Evolutionary conservation across 2,329 filamentous ascomycete species (phyloP).

Genomic region (Neofusicoccum kwambonambiense): DNA sequence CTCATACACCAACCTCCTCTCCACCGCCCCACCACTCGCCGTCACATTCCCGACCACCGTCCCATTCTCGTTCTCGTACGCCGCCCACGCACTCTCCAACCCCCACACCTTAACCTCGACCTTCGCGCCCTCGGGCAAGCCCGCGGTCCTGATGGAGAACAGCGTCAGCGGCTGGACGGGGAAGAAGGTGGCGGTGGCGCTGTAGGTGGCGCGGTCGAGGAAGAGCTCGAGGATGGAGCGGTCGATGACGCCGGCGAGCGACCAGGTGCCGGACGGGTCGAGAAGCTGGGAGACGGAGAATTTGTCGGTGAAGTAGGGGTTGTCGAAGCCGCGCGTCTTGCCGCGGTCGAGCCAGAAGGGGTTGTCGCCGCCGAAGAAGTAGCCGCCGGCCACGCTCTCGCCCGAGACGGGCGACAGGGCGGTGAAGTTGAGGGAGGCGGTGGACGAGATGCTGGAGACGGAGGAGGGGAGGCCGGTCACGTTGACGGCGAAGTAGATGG

Average conservation of each 20-base stretch:
- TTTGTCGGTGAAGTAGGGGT: constrained; percentile 57
- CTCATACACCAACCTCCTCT: constrained; percentile 1
- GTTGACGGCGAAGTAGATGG: constrained; percentile 56
- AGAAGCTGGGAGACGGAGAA: constrained; percentile 41
- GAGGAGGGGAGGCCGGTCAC: constrained; percentile 44
- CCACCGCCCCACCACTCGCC: background rate
- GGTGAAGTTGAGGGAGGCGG: constrained; percentile 52
- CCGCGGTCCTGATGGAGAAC: constrained; percentile 36
- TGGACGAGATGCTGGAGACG: constrained; percentile 25
- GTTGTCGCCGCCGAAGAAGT: constrained; percentile 49
- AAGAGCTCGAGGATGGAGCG: constrained; percentile 57
- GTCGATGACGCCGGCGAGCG: constrained; percentile 53
- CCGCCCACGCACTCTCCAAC: constrained; percentile 39
- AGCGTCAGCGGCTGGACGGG: constrained; percentile 44
- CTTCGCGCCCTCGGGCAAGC: constrained; percentile 36
- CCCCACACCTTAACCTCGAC: constrained; percentile 42
- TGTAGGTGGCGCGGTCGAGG: constrained; percentile 51
- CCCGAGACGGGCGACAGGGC: constrained; percentile 50
- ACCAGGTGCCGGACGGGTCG: constrained; percentile 33
- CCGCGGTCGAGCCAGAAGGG: constrained; percentile 55
- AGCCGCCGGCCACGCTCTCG: constrained; percentile 52
- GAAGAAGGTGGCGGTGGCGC: constrained; percentile 53
- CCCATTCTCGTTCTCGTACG: constrained; percentile 22
- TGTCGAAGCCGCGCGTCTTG: constrained; percentile 50
- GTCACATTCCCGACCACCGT: constrained; percentile 8